Base-by-base conservation (phyloP, 768 basidiomycete genomes). In the Galerina sulciceps region DNA sequence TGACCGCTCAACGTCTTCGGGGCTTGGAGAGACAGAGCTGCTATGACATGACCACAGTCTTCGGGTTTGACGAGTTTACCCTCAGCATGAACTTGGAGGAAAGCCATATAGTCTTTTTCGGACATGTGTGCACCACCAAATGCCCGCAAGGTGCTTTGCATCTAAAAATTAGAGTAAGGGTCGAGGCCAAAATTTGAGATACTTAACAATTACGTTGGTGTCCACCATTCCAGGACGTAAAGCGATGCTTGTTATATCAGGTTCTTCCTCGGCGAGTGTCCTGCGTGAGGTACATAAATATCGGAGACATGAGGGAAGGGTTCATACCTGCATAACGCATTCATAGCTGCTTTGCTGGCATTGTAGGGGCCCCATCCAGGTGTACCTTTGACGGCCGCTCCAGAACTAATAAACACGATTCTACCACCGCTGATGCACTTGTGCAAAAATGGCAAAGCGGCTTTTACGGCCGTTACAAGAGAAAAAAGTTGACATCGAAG, bases 401-500 rank as follows among this genome's bases (percentile, higher is more conserved):
- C 96, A 14, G 92, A 94, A 66, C 91, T 94, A 41, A 96, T 81
- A 61, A 96, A 88, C 23, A 97, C 80, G 48, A 96, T 79, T 54
- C 81, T 80, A 0, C 91, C 93, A 18, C 84, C 83, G 6, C 72
- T 58, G 6, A 79, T 59, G 53, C 85, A 86, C 65, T 79, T 75
- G 38, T 89, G 87, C 59, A 98, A 76, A 58, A 84, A 76, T 4
- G 94, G 93, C 3, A 94, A 75, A 13, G 87, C 76, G 10, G 81
- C 79, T 63, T 88, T 82, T 34, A 95, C 66, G 20, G 91, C 83
- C 35, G 85, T 82, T 44, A 96, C 76, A 17, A 93, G 79, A 1
- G 94, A 92, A 94, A 93, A 73, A 96, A 89, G 73, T 96, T 96
- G 74, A 92, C 79, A 64, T 95, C 89, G 69, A 96, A 93, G 66